Base-by-base conservation (phyloP, 352 stramenopile species). In the Pythium dissimile region DNA sequence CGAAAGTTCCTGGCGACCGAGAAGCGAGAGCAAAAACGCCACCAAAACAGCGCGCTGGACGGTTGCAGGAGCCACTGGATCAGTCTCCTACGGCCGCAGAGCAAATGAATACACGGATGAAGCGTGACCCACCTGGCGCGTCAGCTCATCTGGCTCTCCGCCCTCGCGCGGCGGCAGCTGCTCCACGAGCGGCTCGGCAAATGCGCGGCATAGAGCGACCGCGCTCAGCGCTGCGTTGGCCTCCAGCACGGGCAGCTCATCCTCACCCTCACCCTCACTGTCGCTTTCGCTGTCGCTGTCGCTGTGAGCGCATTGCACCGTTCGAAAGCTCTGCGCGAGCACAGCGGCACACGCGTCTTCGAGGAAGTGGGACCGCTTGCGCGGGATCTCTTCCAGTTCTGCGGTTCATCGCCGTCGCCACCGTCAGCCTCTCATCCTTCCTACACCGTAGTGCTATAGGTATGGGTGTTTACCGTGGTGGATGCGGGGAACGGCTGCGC, bases 361-460 rank as follows among this genome's bases (percentile, higher is more conserved):
- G 23, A 89, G 57, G 52, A 92, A 89, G 27, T 67, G 67, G 51
- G 79, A 89, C 32, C 74, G 73, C 53, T 92, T 92, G 35, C 77
- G 73, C 6, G 62, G 15, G 26, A 92, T 82, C 30, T 84, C 69
- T 1, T 13, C 54, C 16, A 92, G 61, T 18, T 79, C 80, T 89
- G 28, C 4, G 2, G n/a, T n/a, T n/a, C n/a, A n/a, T n/a, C n/a
- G n/a, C n/a, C n/a, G n/a, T n/a, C n/a, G 18, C 3, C 21, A 27
- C 15, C 21, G 21, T 16, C 20, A 48, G 20, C 2, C 18, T 9
- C 30, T 3, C 3, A n/a, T 9, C 23, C 13, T 32, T 31, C 4
- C 18, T 20, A 27, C 20, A 46, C 21, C 46, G 6, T 16, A 6
- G 12, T 13, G 20, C 21, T n/a, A 15, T 37, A 12, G 12, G 12